phyloP scores from a whole-genome alignment of 331 rosid genomes.

The Prunus yedoensis region DNA sequence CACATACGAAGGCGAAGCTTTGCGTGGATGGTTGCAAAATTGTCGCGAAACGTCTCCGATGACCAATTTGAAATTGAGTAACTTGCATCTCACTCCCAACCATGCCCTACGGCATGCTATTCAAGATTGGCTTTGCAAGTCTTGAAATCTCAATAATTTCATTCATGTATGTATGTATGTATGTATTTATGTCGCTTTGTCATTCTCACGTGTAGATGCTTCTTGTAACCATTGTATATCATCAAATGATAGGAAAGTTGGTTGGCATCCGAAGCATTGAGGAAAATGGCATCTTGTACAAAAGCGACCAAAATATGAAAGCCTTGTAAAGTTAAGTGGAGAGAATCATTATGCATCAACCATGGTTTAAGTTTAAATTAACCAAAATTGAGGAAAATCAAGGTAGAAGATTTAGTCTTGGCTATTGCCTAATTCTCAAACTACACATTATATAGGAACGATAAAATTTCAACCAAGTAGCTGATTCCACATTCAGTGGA shows the following conservation, averaged over 20 bases:
- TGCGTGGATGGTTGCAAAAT: conserved; percentile 71
- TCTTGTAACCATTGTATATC: neutral
- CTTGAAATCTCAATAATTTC: conserved; percentile 26
- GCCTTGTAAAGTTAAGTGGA: neutral
- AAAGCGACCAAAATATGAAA: neutral
- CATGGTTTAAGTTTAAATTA: neutral
- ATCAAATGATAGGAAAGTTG: neutral
- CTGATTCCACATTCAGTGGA: conserved; percentile 1
- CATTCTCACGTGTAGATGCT: neutral
- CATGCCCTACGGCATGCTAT: conserved; percentile 69
- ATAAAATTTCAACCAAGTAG: neutral
- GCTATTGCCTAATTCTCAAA: neutral
- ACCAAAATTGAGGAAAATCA: neutral
- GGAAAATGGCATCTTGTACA: neutral
- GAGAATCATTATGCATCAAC: neutral
- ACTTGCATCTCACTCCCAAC: conserved; percentile 75
- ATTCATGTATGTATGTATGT: conserved; percentile 1
- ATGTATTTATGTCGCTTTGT: neutral
- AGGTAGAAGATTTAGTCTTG: neutral
- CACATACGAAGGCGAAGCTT: conserved; percentile 92
- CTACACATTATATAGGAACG: neutral
- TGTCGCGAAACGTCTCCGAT: conserved; percentile 88
- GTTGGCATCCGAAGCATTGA: neutral
- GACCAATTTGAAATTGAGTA: conserved; percentile 75
- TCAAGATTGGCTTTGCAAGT: conserved; percentile 93